Evolutionary conservation across 2,329 filamentous ascomycete species (phyloP).

Genomic region (Nothophoma quercina): DNA sequence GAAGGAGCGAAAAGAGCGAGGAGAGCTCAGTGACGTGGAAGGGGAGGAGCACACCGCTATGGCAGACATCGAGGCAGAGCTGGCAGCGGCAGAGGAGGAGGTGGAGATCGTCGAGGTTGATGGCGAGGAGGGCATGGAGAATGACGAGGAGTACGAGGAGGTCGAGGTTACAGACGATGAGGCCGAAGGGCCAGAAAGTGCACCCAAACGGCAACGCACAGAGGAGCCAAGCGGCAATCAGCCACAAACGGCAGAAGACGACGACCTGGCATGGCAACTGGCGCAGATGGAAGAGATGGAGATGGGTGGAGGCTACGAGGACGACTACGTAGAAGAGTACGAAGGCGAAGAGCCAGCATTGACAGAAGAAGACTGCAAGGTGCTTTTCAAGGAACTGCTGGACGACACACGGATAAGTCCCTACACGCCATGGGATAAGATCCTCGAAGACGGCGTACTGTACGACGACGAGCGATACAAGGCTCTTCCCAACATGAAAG

Average conservation of each 20-base stretch:
- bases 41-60: conserved; percentile 37
- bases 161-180: conserved; percentile 73
- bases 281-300: conserved; percentile 86
- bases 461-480: conserved; percentile 89
- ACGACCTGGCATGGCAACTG: conserved; percentile 91
- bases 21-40: conserved; percentile 48
- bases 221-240: conserved; percentile 53
- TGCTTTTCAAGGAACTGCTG: conserved; percentile 84
- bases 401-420: conserved; percentile 84
- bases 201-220: conserved; percentile 59
- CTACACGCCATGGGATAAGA: conserved; percentile 89
- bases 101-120: conserved; percentile 44
- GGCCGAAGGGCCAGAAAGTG: conserved; percentile 55
- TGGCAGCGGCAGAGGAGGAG: conserved; percentile 41
- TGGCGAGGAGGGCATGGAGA: conserved; percentile 54
- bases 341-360: conserved; percentile 76
- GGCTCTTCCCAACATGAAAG: conserved; percentile 79
- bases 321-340: conserved; percentile 67
- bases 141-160: conserved; percentile 79
- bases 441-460: conserved; percentile 82
- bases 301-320: conserved; percentile 72
- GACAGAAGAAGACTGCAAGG: conserved; percentile 76
- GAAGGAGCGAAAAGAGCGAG: conserved; percentile 62
- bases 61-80: conserved; percentile 44
- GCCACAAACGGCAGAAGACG: conserved; percentile 84